Evolutionary conservation across 257 asterid genomes (phyloP).

Genomic region (Solanum bulbocastanum): DNA sequence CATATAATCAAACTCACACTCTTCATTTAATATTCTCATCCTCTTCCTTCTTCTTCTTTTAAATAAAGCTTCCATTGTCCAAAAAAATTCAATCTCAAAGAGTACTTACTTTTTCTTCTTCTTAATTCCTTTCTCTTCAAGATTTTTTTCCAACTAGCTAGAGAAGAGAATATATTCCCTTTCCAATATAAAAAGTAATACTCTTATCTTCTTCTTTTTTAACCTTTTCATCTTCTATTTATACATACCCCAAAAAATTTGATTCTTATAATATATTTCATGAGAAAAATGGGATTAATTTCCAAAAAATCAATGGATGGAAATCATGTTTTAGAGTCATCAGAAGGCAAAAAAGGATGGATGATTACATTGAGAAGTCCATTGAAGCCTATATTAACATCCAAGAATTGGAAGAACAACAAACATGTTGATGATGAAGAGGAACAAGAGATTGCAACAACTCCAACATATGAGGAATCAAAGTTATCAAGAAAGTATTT

Average conservation of each 20-base stretch:
- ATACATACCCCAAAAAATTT: not conserved
- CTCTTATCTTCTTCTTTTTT: not conserved
- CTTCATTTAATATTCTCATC: not conserved
- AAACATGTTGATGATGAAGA: conserved; percentile 3
- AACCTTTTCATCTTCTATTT: not conserved
- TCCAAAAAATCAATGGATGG: conserved; percentile 9
- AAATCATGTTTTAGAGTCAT: not conserved
- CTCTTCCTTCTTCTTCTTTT: not conserved
- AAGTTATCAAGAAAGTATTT: conserved; percentile 7
- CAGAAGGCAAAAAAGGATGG: conserved; percentile 20
- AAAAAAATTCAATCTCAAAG: not conserved
- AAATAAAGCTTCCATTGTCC: not conserved
- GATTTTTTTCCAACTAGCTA: not conserved
- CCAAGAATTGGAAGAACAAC: conserved; percentile 3
- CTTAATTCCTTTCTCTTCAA: not conserved
- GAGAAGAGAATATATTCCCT: conserved; percentile 10
- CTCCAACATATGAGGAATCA: conserved; percentile 34
- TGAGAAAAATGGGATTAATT: not conserved
- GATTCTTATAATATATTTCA: not conserved
- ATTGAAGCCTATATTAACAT: conserved; percentile 14
- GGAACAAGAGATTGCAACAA: conserved; percentile 9
- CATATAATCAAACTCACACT: not conserved
- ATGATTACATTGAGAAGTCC: conserved; percentile 20
- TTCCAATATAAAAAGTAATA: not conserved
- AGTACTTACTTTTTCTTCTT: not conserved